Conservation (phyloP, 2,329 filamentous ascomycete genomes). For the Trichophyton verrucosum region DNA sequence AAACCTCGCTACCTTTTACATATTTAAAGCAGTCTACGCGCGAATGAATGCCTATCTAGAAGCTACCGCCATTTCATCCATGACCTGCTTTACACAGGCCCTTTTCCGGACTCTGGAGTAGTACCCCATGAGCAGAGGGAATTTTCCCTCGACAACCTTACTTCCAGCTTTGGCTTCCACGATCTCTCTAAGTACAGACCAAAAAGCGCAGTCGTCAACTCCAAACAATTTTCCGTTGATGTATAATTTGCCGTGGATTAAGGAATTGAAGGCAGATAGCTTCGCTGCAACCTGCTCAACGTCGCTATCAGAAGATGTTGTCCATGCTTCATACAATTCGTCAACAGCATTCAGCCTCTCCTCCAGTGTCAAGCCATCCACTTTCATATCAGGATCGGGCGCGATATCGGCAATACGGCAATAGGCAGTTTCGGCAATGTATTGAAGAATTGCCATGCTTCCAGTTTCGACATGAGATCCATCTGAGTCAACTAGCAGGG, state of each 20-base stretch:
- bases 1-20: background rate
- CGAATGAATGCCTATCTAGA: background rate
- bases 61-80: constrained; percentile 18
- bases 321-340: constrained; percentile 4
- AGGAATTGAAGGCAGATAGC: constrained; percentile 6
- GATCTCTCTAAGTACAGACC: constrained; percentile 32
- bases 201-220: constrained; percentile 34
- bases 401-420: constrained; percentile 5
- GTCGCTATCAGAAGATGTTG: background rate
- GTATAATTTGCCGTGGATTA: constrained; percentile 23
- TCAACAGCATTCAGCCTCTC: constrained; percentile 15
- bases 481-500: constrained; percentile 17
- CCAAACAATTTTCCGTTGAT: constrained; percentile 26
- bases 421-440: constrained; percentile 17
- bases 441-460: constrained; percentile 22
- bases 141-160: constrained; percentile 17
- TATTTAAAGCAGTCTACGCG: background rate
- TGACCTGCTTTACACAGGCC: constrained; percentile 24
- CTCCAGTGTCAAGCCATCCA: constrained; percentile 20
- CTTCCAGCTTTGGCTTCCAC: constrained; percentile 13
- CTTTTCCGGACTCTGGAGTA: constrained; percentile 29
- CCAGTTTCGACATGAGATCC: constrained; percentile 20
- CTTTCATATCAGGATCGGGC: constrained; percentile 12
- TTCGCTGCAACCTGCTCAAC: background rate
- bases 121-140: constrained; percentile 26